Evolutionary conservation across 257 asterid species (phyloP).

Genomic region (Solanum tarijense): DNA sequence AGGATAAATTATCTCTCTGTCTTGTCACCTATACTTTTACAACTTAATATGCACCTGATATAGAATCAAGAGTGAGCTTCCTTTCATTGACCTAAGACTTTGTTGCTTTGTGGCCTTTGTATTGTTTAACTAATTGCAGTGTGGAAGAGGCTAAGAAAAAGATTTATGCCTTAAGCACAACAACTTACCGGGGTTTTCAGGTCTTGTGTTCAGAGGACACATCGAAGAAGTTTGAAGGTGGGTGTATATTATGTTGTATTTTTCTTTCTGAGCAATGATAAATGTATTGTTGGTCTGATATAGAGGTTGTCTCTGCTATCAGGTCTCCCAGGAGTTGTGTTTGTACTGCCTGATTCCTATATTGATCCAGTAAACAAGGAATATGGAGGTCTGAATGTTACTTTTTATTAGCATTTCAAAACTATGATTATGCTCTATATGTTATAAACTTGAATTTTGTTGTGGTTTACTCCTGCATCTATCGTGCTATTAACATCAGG

Average conservation of each 20-base stretch:
- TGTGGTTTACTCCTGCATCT: neutral
- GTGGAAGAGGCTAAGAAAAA: slow-evolving; percentile 93
- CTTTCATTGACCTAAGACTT: neutral
- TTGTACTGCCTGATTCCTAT: slow-evolving; percentile 90
- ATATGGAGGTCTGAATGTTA: slow-evolving; percentile 68
- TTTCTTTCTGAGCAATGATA: slow-evolving; percentile 1
- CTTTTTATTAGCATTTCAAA: neutral
- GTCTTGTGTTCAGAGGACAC: slow-evolving; percentile 73
- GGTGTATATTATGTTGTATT: neutral
- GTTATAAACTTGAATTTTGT: neutral
- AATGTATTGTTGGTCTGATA: slow-evolving; percentile 5
- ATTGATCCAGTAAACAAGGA: slow-evolving; percentile 83
- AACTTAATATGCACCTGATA: neutral
- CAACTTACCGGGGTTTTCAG: slow-evolving; percentile 85
- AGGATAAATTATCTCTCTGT: neutral
- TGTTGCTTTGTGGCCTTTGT: neutral
- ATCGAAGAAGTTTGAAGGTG: slow-evolving; percentile 77
- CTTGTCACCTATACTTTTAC: neutral
- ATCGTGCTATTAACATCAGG: slow-evolving; percentile 31
- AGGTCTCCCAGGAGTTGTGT: slow-evolving; percentile 74
- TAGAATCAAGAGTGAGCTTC: neutral
- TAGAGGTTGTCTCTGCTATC: slow-evolving; percentile 4
- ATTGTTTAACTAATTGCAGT: slow-evolving; percentile 27
- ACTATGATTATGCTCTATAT: neutral
- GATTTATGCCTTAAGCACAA: slow-evolving; percentile 82